Evolutionary conservation across 2,329 filamentous ascomycete species (phyloP), one percentile per base, ranked within the genome.

Genomic region (Microdochium paspali): DNA sequence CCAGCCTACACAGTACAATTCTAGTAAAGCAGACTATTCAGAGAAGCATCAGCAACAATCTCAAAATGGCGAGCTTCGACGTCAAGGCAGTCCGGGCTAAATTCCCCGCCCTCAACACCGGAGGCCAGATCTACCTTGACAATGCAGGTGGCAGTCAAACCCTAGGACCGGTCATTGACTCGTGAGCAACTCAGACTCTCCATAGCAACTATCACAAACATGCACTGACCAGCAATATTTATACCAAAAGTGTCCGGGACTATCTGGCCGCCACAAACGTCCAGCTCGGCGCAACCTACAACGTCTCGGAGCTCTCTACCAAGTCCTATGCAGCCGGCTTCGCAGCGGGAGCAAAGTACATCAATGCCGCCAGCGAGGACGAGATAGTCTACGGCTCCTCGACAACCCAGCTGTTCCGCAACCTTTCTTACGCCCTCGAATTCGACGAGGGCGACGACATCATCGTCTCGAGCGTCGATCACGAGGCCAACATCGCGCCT

Each of bases 131-230:
- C 45, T 89, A 78, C 61, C 77, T 90, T 54, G 86, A 91, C 59
- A 90, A 90, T 59, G 87, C 85, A 10, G 86, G 86, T 18, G 86
- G 86, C 31, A 87, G 80, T 58, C 86, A 90, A 58, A 73, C 79
- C 1, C 66, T 90, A 3, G 77, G 76, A 24, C 69, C 74, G 15
- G 87, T 87, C 15, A 80, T 84, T 49, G 76, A 85, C 47, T 74
- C 77, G 81, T 85, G 61, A 65, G 74, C 64, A 44, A 40, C 43
- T 44, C 7, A 24, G 32, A n/a, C 35, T 48, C 39, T 3, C 35
- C 4, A 9, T 30, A 9, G 13, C 15, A 35, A 12, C 6, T 18
- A 18, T 4, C 31, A 35, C 13, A 15, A 35, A 4, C 15, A 12
- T 7, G 31, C 4, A 18, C 31, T 35, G 31, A 35, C 31, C 15